Evolutionary conservation across 176 grass and related monocot species (phyloP).

Genomic region (Carex littledalei): DNA sequence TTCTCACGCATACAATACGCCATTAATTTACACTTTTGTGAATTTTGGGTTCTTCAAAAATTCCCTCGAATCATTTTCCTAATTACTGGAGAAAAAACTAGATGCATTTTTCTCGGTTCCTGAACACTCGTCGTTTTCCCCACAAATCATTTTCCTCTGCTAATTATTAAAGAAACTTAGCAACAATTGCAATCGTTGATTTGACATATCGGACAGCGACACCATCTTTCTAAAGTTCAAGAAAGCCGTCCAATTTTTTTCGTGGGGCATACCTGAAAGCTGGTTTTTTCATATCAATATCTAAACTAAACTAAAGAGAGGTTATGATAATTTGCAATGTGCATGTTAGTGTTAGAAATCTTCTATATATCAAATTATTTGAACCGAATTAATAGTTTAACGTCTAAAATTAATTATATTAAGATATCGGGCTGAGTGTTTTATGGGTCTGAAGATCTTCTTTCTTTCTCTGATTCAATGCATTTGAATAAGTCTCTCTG

Average conservation of each 20-base stretch:
- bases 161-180: background rate
- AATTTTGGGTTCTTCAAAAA: background rate
- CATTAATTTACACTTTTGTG: background rate
- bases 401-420: too few relatives aligned
- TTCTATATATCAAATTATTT: too few relatives aligned
- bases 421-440: too few relatives aligned
- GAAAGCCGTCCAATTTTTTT: background rate
- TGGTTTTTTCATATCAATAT: background rate
- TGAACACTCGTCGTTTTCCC: background rate
- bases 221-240: background rate
- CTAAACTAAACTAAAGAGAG: too few relatives aligned
- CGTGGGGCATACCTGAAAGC: background rate
- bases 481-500: too few relatives aligned
- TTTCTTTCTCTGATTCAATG: too few relatives aligned
- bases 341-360: too few relatives aligned
- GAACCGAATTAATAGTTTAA: too few relatives aligned
- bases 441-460: too few relatives aligned
- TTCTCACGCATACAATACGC: too few relatives aligned
- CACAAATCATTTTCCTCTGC: background rate
- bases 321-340: too few relatives aligned
- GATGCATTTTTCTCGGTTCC: background rate
- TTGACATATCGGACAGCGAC: background rate
- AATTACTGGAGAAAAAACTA: background rate
- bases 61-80: too few relatives aligned
- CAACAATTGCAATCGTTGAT: constrained; percentile 4